Percentiles rank a stretch among this genome's conserved stretches.
phyloP scores from a whole-genome alignment of 306 rosid species.

The Prunus salicina region DNA sequence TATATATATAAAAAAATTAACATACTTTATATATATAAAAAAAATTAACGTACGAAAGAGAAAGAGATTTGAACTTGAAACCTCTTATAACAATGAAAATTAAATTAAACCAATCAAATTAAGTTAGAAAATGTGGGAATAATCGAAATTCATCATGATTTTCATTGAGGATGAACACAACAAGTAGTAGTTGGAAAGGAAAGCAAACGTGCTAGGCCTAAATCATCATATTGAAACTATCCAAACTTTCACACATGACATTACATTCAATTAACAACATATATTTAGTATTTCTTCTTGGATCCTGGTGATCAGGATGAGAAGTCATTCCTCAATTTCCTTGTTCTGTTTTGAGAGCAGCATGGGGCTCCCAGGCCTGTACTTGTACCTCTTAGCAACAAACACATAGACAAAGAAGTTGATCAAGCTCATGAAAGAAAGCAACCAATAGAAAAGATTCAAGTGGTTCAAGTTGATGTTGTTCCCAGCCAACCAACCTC shows the following conservation, averaged over 20 bases:
- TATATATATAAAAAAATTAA: too few species aligned
- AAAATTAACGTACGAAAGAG: too few species aligned
- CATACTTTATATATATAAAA: too few species aligned
- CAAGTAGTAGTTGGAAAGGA: background rate
- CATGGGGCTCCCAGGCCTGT: constrained; percentile 44
- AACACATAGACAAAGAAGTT: constrained; percentile 65
- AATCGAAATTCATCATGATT: too few species aligned
- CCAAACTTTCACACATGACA: background rate
- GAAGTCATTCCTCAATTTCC: background rate
- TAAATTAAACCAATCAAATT: too few species aligned
- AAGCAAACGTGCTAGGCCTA: background rate
- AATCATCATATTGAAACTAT: background rate
- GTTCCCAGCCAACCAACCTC: constrained; percentile 86
- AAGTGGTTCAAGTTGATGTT: constrained; percentile 80
- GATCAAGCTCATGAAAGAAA: constrained; percentile 63
- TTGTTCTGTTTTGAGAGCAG: constrained; percentile 15
- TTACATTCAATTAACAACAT: background rate
- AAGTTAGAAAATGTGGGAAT: background rate
- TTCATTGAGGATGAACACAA: too few species aligned
- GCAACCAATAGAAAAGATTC: constrained; percentile 72
- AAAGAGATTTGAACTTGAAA: too few species aligned
- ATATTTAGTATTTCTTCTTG: background rate
- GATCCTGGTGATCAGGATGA: background rate
- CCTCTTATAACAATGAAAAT: too few species aligned
- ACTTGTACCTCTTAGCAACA: constrained; percentile 66